A percentile compares a stretch with the other conserved stretches of the same genome.
Evolutionary conservation across 148 eudicot genomes (phyloP).

Genomic region (Cornus controversa): DNA sequence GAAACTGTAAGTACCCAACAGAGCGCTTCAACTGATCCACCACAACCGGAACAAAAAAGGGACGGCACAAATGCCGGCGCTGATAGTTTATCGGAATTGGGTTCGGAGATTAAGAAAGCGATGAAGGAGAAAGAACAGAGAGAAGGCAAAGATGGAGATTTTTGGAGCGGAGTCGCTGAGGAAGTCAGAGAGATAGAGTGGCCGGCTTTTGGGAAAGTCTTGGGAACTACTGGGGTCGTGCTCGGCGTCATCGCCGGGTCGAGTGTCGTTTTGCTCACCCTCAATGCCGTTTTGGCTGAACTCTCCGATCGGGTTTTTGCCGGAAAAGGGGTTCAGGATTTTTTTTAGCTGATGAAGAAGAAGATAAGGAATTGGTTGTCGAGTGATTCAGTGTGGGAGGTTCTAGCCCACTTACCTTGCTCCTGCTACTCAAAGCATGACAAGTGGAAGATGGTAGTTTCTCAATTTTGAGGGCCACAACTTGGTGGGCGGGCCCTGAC

Average conservation of each 20-base stretch:
- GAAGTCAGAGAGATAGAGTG: conserved; percentile 84
- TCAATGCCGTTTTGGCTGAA: conserved; percentile 89
- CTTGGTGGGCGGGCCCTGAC: too few species aligned
- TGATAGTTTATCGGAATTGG: conserved; percentile 44
- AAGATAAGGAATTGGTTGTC: neutral
- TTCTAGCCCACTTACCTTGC: neutral
- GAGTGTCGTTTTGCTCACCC: conserved; percentile 83
- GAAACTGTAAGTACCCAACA: conserved; percentile 2
- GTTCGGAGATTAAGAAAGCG: conserved; percentile 59
- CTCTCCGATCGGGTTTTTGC: conserved; percentile 79
- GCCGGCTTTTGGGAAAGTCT: conserved; percentile 73
- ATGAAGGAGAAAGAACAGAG: conserved; percentile 53
- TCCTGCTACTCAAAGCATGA: too few species aligned
- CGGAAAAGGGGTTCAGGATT: conserved; percentile 88
- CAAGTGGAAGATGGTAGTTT: too few species aligned
- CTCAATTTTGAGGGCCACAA: too few species aligned
- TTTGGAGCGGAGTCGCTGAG: conserved; percentile 61
- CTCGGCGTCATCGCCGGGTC: conserved; percentile 84
- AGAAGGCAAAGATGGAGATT: conserved; percentile 14
- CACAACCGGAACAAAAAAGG: too few species aligned
- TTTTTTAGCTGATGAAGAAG: conserved; percentile 40
- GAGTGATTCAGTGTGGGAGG: neutral
- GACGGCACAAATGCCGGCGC: too few species aligned
- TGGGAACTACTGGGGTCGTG: conserved; percentile 81
- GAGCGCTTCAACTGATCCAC: conserved; percentile 2